Base-by-base conservation (phyloP, 2,329 filamentous ascomycete genomes). In the Cladosporium phlei region DNA sequence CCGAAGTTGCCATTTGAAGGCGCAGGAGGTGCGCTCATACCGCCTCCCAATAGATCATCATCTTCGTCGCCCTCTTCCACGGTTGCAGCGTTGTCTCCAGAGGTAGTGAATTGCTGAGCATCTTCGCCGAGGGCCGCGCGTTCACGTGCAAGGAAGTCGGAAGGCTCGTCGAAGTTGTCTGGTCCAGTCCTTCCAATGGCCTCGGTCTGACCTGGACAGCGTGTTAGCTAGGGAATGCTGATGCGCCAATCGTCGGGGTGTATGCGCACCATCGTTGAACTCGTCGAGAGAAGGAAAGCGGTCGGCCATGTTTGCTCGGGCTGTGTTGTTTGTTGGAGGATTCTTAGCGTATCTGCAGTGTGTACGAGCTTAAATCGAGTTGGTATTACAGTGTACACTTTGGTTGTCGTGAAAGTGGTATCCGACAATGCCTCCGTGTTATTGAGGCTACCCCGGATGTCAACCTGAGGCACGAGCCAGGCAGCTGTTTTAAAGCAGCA, bases 111-210 rank as follows among this genome's bases (percentile, higher is more conserved):
- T 72, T 90, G 86, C 59, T 89, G 80, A 51, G 93, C 93, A 67
- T 97, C 93, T 54, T 95, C 93, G 55, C 93, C 93, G 6, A 98
- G 81, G 14, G 85, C 70, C 52, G 89, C 93, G 63, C 89, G 88
- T 73, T 98, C 93, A 57, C 91, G 87, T 53, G 87, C 83, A 38
- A 97, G 80, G 67, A 98, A 97, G 69, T 95, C 88, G 62, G 88
- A 82, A 52, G 79, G 75, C 24, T 83, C 82, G 52, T 76, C 73
- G 28, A 80, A 68, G 47, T 70, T 67, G 50, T 74, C 67, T 49
- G 73, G 67, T 51, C 63, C 61, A 39, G 65, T 60, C 46, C 69
- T 61, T 73, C 75, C 69, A 75, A 77, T 64, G 77, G 75, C 56
- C 80, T 72, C 79, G 47, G 83, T 83, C 71, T 87, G 82, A 63